Evolutionary conservation across 2,329 filamentous ascomycete species (phyloP).

Genomic region (Ophiocordyceps camponoti-floridani): DNA sequence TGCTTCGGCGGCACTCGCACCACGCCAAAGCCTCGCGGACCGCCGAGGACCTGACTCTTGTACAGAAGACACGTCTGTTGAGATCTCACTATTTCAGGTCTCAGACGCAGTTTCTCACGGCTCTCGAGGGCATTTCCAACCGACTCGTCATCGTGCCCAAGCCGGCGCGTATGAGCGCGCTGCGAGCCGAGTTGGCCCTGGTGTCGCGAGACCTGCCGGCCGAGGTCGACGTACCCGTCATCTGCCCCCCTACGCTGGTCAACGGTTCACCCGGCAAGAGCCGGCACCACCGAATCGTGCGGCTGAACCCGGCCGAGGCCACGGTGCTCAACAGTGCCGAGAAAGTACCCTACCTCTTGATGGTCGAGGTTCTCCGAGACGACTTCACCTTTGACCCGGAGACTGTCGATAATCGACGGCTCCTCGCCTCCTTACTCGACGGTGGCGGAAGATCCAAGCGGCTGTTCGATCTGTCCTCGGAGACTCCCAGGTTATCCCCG

Average conservation of each 20-base stretch:
- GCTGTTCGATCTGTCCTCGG: conserved; percentile 48
- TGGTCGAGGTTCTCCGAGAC: conserved; percentile 67
- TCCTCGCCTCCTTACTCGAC: conserved; percentile 39
- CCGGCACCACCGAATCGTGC: conserved; percentile 65
- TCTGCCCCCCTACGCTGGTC: conserved; percentile 58
- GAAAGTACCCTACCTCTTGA: conserved; percentile 68
- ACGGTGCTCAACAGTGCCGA: conserved; percentile 77
- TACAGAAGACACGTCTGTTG: conserved; percentile 54
- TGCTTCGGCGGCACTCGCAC: conserved; percentile 42
- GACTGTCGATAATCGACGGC: conserved; percentile 50
- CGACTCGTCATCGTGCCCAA: conserved; percentile 71
- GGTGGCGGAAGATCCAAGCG: conserved; percentile 39
- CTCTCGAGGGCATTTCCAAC: conserved; percentile 70
- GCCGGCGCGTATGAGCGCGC: conserved; percentile 59
- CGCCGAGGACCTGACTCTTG: conserved; percentile 41
- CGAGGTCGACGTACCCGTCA: conserved; percentile 68
- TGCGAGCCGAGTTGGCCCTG: conserved; percentile 63
- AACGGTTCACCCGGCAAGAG: conserved; percentile 59
- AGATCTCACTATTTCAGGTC: conserved; percentile 71
- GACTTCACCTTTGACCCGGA: conserved; percentile 72
- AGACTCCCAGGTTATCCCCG: conserved; percentile 37
- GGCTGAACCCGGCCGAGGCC: conserved; percentile 67
- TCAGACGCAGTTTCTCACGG: conserved; percentile 64
- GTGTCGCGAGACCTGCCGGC: conserved; percentile 68
- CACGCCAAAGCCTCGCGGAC: conserved; percentile 36